These are phyloP conservation scores for Gyrodon lividus DNA, from an alignment of 768 basidiomycete species.

Conservation along the genomic window DNA sequence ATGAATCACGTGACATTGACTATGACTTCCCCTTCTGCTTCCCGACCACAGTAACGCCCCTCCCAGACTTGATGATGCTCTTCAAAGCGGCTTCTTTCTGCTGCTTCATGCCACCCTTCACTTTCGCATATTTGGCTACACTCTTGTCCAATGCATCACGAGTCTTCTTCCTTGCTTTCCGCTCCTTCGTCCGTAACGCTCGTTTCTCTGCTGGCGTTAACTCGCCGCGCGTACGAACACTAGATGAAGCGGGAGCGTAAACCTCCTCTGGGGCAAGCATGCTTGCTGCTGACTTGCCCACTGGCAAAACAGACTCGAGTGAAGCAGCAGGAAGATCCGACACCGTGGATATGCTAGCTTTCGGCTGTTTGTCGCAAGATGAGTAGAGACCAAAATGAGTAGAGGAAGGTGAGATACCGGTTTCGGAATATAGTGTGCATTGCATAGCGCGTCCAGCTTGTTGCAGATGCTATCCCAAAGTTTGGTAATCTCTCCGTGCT, in stretches of 20 bases:
- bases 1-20: neutral
- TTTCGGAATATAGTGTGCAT: conserved; percentile 94
- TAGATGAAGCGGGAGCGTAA: conserved; percentile 56
- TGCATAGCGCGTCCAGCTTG: conserved; percentile 92
- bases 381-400: neutral
- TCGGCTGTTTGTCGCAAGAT: conserved; percentile 56
- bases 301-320: conserved; percentile 90
- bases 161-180: conserved; percentile 70
- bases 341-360: conserved; percentile 80
- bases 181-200: conserved; percentile 60
- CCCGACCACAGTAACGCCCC: conserved; percentile 85
- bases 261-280: conserved; percentile 96
- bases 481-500: conserved; percentile 83
- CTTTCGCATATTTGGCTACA: conserved; percentile 61
- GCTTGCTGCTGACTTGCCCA: conserved; percentile 66
- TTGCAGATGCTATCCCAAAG: conserved; percentile 83
- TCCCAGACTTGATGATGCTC: conserved; percentile 79
- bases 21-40: conserved; percentile 48
- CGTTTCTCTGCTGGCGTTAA: conserved; percentile 85
- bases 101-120: conserved; percentile 55
- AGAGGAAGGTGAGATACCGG: conserved; percentile 49
- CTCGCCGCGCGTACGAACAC: conserved; percentile 69
- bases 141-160: conserved; percentile 62
- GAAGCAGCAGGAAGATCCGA: conserved; percentile 78
- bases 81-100: conserved; percentile 85